These are phyloP conservation scores for Bacidia rubella DNA, from an alignment of 495 filamentous ascomycete genomes.

Conservation along the genomic window DNA sequence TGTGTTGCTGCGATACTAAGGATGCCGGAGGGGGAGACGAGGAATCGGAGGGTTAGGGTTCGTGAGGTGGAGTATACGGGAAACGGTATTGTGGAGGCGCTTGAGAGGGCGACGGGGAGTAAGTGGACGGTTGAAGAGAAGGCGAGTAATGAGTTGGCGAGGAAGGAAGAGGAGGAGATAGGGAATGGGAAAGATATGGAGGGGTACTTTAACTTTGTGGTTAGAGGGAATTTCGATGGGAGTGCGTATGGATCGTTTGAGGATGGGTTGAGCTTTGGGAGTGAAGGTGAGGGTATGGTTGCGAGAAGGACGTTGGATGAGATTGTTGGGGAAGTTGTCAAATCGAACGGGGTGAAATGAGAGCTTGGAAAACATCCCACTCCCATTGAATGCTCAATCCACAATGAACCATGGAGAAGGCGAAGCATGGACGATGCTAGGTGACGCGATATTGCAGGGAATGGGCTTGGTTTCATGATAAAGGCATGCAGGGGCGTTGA, in stretches of 20 bases:
- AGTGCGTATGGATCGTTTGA: not conserved
- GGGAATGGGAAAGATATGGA: not conserved
- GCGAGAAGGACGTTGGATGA: not conserved
- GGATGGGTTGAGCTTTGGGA: not conserved
- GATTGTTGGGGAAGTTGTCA: not conserved
- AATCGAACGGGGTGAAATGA: not conserved
- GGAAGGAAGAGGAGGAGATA: constrained; percentile 4
- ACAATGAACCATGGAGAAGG: not conserved
- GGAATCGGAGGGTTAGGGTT: constrained; percentile 1
- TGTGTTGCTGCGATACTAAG: constrained; percentile 2
- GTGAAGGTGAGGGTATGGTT: not conserved
- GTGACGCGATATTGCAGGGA: not conserved
- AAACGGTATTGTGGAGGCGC: not conserved
- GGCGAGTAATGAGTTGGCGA: not conserved
- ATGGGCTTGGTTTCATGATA: not conserved
- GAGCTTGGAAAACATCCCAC: not conserved
- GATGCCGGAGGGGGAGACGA: constrained; percentile 4
- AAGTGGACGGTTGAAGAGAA: not conserved
- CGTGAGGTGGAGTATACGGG: constrained; percentile 1
- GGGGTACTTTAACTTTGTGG: constrained; percentile 1
- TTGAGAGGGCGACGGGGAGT: not conserved
- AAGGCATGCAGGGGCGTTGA: not conserved
- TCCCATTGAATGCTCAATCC: not conserved
- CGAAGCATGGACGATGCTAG: not conserved
- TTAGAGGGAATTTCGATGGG: constrained; percentile 3